A percentile compares a stretch with the other conserved stretches of the same genome.
phyloP scores from a whole-genome alignment of 495 filamentous ascomycete species.

The Xylaria intraflava region DNA sequence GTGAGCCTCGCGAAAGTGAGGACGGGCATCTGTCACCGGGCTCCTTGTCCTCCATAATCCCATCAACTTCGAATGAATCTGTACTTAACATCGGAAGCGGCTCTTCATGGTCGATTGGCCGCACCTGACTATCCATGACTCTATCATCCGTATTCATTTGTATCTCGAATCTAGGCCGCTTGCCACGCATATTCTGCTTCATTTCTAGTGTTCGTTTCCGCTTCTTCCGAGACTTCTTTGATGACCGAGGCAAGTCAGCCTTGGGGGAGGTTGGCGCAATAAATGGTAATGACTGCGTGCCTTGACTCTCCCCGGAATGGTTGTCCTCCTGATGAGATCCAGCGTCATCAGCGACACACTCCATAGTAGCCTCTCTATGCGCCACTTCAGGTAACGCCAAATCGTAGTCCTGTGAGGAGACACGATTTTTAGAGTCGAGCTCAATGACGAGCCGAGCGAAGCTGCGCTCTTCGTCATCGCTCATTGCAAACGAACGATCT shows the following conservation, averaged over 20 bases:
- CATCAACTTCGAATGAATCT: constrained; percentile 1
- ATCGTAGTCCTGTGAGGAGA: constrained; percentile 13
- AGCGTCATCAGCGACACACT: constrained; percentile 16
- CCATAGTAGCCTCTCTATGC: constrained; percentile 2
- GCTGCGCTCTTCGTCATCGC: constrained; percentile 41
- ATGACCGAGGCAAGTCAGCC: constrained; percentile 9
- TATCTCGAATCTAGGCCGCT: constrained; percentile 22
- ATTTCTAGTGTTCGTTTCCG: constrained; percentile 20
- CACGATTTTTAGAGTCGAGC: constrained; percentile 31
- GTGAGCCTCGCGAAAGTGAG: neutral
- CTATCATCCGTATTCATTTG: constrained; percentile 8
- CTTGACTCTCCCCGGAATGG: constrained; percentile 5
- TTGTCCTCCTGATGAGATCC: constrained; percentile 8
- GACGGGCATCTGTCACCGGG: neutral
- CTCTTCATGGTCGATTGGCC: neutral
- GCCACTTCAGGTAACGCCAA: constrained; percentile 20
- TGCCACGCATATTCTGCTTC: constrained; percentile 15
- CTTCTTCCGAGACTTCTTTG: constrained; percentile 19
- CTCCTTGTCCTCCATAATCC: constrained; percentile 8
- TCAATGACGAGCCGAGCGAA: constrained; percentile 41
- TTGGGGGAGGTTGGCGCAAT: constrained; percentile 6
- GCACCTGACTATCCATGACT: constrained; percentile 13
- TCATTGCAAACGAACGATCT: constrained; percentile 33
- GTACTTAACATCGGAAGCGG: neutral
- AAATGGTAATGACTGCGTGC: constrained; percentile 1